phyloP scores from a whole-genome alignment of 1,284 basidiomycete genomes.

The Schizophyllum commune region DNA sequence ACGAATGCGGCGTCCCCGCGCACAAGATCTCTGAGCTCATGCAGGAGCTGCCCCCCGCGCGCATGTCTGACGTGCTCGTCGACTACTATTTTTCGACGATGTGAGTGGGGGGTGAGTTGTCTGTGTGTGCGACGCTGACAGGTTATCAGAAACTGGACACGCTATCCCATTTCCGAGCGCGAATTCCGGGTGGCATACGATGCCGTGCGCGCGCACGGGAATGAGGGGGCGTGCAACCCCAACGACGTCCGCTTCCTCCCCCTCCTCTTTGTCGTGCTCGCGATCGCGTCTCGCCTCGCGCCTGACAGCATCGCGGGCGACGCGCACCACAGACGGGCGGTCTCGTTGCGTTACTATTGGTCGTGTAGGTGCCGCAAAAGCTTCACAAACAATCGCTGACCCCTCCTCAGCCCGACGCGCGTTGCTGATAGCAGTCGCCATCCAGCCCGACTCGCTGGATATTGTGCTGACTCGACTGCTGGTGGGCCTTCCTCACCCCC shows the following conservation, averaged over 20 bases:
- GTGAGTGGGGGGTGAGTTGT: constrained; percentile 31
- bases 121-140: constrained; percentile 1
- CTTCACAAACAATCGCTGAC: constrained; percentile 10
- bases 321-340: constrained; percentile 63
- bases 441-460: constrained; percentile 85
- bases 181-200: constrained; percentile 80
- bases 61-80: constrained; percentile 65
- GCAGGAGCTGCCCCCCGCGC: constrained; percentile 76
- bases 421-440: constrained; percentile 81
- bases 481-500: constrained; percentile 34
- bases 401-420: constrained; percentile 66
- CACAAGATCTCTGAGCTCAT: constrained; percentile 86
- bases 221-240: constrained; percentile 53
- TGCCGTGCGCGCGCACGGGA: constrained; percentile 68
- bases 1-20: constrained; percentile 84
- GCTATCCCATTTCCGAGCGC: constrained; percentile 85
- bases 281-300: constrained; percentile 72
- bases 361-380: constrained; percentile 56
- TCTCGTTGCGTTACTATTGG: constrained; percentile 88
- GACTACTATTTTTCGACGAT: constrained; percentile 73
- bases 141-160: constrained; percentile 78
- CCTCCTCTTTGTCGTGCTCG: constrained; percentile 88
- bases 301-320: constrained; percentile 82
- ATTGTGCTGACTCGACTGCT: constrained; percentile 83
- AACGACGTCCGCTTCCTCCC: constrained; percentile 85